A percentile compares a stretch with the other conserved stretches of the same genome.
Evolutionary conservation across 1,284 basidiomycete species (phyloP).

Genomic region (Sphaerobolus stellatus): DNA sequence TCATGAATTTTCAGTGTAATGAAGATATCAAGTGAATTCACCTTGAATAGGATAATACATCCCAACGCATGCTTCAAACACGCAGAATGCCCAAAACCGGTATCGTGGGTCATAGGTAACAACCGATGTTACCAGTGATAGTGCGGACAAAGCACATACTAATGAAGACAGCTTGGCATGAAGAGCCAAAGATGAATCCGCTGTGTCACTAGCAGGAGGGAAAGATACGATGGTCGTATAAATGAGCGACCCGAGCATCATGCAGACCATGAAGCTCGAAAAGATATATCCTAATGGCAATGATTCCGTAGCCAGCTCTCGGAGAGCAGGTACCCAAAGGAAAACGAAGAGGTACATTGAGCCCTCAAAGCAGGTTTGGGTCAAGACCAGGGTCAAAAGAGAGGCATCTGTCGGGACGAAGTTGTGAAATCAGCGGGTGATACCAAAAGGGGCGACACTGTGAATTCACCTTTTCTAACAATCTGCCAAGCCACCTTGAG

Average conservation of each 20-base stretch:
- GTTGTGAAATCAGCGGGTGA: no score
- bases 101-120: conserved; percentile 44
- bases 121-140: conserved; percentile 58
- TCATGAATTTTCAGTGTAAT: not conserved
- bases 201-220: conserved; percentile 24
- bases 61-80: conserved; percentile 73
- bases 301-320: conserved; percentile 48
- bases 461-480: conserved; percentile 50
- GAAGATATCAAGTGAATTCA: not conserved
- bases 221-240: conserved; percentile 57
- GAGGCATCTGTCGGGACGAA: conserved; percentile 46
- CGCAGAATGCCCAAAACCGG: conserved; percentile 72
- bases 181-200: conserved; percentile 41
- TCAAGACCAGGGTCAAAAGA: conserved; percentile 66
- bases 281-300: conserved; percentile 76
- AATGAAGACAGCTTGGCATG: conserved; percentile 68
- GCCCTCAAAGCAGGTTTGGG: conserved; percentile 76
- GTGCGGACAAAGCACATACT: conserved; percentile 56
- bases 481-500: conserved; percentile 57
- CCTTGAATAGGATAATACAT: conserved; percentile 76
- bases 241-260: conserved; percentile 74
- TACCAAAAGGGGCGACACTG: no score
- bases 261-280: conserved; percentile 73
- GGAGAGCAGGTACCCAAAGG: conserved; percentile 73
- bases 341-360: conserved; percentile 84